Evolutionary conservation across 108 stramenopile species (phyloP), one percentile per base, ranked within the genome.

Genomic region (Bacterosira constricta): DNA sequence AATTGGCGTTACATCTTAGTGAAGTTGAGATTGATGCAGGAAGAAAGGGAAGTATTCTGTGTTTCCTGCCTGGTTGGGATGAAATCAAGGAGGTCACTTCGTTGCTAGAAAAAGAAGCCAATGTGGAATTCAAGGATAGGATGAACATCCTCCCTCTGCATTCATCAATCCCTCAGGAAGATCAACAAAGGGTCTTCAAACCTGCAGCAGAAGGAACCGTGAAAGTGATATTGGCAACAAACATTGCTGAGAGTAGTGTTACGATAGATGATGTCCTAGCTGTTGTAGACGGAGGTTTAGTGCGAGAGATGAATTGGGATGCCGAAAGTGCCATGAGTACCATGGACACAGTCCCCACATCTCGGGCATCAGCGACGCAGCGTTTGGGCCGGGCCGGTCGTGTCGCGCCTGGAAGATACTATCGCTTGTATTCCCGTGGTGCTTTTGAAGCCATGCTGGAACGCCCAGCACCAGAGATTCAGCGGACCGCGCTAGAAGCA

Each of bases 221-320:
- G 15, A 98, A 97, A 71, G 88, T 90, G 32, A 89, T 99, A 12
- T 85, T 99, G 9, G 97, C 99, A 7, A 99, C 98, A 6, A 99
- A 99, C 66, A 98, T 99, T 66, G 98, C 98, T 35, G 98, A 99
- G 71, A 96, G 96, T 9, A 96, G 95, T 11, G 71, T 99, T 49
- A 99, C 98, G 26, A 97, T 99, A 58, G 98, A 99, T 77, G 98
- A 97, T 6, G 96, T 99, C 44, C 94, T 96, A 78, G 97, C 97
- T 63, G 97, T 99, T 8, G 88, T 99, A n/a, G 98, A 99, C 81
- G 96, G 97, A 31, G 98, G 98, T 4, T 96, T 99, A 61, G 88
- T 86, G 51, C 97, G 96, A 69, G 93, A 95, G 59, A 98, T 95
- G 66, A 95, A 87, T 10, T 99, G 84, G 80, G 97, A 96, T 74